Conservation (phyloP, 768 basidiomycete genomes). For the Tylopilus cervinicoccineus region DNA sequence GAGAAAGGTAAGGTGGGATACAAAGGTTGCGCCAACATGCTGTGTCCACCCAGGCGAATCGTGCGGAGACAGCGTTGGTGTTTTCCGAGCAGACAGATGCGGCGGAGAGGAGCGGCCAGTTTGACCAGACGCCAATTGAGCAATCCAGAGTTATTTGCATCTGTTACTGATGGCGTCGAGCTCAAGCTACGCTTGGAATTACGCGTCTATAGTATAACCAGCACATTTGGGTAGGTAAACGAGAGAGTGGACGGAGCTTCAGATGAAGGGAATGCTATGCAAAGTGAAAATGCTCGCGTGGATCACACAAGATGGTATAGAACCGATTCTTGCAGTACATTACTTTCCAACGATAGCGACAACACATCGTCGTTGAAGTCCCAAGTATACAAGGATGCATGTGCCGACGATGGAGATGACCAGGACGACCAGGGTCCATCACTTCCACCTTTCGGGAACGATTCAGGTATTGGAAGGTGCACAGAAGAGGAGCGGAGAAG, state of each 20-base stretch:
- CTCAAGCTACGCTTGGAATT: background rate
- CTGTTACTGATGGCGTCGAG: slow-evolving; percentile 16
- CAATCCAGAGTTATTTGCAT: slow-evolving; percentile 23
- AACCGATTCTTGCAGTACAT: slow-evolving; percentile 10
- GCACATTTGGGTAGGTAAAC: background rate
- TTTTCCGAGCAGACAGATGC: slow-evolving; percentile 6
- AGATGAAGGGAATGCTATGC: background rate
- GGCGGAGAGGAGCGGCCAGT: slow-evolving; percentile 16
- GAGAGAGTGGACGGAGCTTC: slow-evolving; percentile 4
- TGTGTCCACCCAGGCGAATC: slow-evolving; percentile 20
- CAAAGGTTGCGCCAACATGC: slow-evolving; percentile 68
- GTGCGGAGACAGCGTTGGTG: background rate
- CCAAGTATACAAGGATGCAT: slow-evolving; percentile 14
- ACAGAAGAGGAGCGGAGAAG: slow-evolving; percentile 6
- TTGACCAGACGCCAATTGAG: slow-evolving; percentile 13
- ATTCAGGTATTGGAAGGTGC: slow-evolving; percentile 8
- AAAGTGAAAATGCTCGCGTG: slow-evolving; percentile 1
- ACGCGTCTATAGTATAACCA: slow-evolving; percentile 2
- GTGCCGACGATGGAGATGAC: slow-evolving; percentile 25
- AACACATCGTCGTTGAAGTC: slow-evolving; percentile 7
- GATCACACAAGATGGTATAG: slow-evolving; percentile 19
- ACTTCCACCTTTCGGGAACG: slow-evolving; percentile 15
- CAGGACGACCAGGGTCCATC: slow-evolving; percentile 16
- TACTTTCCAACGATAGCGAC: slow-evolving; percentile 5
- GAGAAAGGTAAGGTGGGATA: slow-evolving; percentile 52